Percentiles rank a stretch among this genome's conserved stretches.
These are phyloP conservation scores for Blastocladiella emersonii DNA, from an alignment of 371 early-diverging fungal species.

Conservation along the genomic window DNA sequence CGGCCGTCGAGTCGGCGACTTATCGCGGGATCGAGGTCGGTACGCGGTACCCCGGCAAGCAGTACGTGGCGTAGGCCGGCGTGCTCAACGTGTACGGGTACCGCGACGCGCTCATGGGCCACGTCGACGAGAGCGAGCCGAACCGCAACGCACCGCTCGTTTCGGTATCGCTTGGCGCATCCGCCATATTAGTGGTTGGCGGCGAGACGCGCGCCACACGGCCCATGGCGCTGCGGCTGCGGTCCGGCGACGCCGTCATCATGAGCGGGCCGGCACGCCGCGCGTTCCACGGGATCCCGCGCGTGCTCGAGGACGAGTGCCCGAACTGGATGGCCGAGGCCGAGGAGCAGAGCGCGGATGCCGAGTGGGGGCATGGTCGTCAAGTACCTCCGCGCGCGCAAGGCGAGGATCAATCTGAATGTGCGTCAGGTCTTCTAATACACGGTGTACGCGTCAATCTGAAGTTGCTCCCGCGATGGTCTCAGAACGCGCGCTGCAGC, in stretches of 20 bases:
- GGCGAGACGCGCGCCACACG: slow-evolving; percentile 40
- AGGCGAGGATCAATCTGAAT: slow-evolving; percentile 56
- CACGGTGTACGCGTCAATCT: too few species aligned
- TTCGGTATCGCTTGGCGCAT: slow-evolving; percentile 25
- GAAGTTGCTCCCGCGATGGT: too few species aligned
- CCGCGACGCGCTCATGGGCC: slow-evolving; percentile 75
- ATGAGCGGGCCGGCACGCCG: slow-evolving; percentile 60
- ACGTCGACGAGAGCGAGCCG: slow-evolving; percentile 83
- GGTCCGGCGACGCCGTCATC: slow-evolving; percentile 69
- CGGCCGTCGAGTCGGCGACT: background rate
- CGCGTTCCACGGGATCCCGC: slow-evolving; percentile 67
- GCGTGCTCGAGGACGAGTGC: slow-evolving; percentile 47
- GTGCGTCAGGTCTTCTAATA: slow-evolving; percentile 55
- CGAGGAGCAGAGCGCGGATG: slow-evolving; percentile 14
- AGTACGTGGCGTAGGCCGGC: slow-evolving; percentile 75
- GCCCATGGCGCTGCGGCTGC: slow-evolving; percentile 51
- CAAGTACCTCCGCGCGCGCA: slow-evolving; percentile 28
- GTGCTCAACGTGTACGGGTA: slow-evolving; percentile 86
- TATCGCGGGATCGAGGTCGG: slow-evolving; percentile 9
- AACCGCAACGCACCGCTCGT: slow-evolving; percentile 81
- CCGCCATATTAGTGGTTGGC: slow-evolving; percentile 48
- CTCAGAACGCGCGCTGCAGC: too few species aligned
- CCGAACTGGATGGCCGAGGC: slow-evolving; percentile 32
- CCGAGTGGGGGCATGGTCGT: slow-evolving; percentile 42
- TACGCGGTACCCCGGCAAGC: slow-evolving; percentile 28